Evolutionary conservation across 805 yeast species (phyloP).

Genomic region (Saccharomycopsis babjevae): DNA sequence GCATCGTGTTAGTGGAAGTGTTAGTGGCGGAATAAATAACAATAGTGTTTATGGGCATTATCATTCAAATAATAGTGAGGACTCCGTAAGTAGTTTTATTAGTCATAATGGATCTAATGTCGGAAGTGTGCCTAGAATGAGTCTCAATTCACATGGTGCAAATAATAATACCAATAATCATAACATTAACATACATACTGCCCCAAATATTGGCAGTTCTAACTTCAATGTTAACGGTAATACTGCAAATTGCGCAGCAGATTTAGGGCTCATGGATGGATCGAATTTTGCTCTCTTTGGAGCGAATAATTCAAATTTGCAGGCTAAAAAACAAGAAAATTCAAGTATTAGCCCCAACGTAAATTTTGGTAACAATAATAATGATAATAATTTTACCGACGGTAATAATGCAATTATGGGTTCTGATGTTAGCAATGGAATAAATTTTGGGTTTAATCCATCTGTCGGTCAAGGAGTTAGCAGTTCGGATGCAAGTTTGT

Average conservation of each 20-base stretch:
- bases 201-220: not conserved
- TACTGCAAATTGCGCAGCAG: not conserved
- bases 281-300: not conserved
- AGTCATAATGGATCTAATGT: constrained; percentile 2
- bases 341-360: not conserved
- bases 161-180: constrained; percentile 1
- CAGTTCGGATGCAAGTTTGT: not conserved
- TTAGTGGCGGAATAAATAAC: not conserved
- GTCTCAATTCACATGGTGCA: not conserved
- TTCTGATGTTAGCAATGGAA: not conserved
- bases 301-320: not conserved
- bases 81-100: constrained; percentile 11
- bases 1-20: not conserved
- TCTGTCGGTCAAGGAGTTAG: not conserved
- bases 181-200: not conserved
- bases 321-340: not conserved
- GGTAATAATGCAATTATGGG: not conserved
- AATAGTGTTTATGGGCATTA: not conserved
- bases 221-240: not conserved
- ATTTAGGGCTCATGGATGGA: not conserved
- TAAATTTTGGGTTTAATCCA: not conserved
- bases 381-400: not conserved
- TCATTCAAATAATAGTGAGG: constrained; percentile 14
- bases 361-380: not conserved
- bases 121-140: not conserved